These are phyloP conservation scores for Erodium trifolium DNA, from an alignment of 441 rosid genomes.

Conservation along the genomic window DNA sequence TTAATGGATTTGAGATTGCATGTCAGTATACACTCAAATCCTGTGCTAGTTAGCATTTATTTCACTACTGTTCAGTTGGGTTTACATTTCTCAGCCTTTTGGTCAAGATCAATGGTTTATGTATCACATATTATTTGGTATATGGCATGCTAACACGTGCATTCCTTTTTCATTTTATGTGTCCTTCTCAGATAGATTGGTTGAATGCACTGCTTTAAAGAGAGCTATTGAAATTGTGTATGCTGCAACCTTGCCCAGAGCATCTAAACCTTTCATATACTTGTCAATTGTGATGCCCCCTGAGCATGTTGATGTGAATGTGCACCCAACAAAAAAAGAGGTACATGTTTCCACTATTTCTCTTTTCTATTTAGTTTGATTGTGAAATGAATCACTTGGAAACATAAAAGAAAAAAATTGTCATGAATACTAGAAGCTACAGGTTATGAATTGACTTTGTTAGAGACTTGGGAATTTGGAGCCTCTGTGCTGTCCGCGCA, in stretches of 20 bases:
- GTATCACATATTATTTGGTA: neutral
- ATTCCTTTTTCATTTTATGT: slow-evolving; percentile 9
- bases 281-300: slow-evolving; percentile 81
- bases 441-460: neutral
- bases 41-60: neutral
- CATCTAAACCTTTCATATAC: slow-evolving; percentile 84
- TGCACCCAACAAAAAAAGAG: slow-evolving; percentile 96
- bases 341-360: slow-evolving; percentile 26
- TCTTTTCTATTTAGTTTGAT: neutral
- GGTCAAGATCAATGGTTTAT: neutral
- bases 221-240: slow-evolving; percentile 88
- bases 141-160: slow-evolving; percentile 1
- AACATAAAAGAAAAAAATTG: neutral
- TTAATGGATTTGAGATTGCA: neutral
- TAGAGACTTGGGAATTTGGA: neutral
- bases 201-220: slow-evolving; percentile 82
- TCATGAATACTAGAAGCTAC: neutral
- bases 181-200: slow-evolving; percentile 64
- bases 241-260: slow-evolving; percentile 88
- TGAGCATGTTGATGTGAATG: slow-evolving; percentile 89
- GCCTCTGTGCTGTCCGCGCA: neutral
- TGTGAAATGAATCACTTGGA: neutral
- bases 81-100: neutral
- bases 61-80: neutral
- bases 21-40: neutral